Base-by-base conservation (phyloP, 805 yeast species). In the Zygotorulaspora chibaensis region DNA sequence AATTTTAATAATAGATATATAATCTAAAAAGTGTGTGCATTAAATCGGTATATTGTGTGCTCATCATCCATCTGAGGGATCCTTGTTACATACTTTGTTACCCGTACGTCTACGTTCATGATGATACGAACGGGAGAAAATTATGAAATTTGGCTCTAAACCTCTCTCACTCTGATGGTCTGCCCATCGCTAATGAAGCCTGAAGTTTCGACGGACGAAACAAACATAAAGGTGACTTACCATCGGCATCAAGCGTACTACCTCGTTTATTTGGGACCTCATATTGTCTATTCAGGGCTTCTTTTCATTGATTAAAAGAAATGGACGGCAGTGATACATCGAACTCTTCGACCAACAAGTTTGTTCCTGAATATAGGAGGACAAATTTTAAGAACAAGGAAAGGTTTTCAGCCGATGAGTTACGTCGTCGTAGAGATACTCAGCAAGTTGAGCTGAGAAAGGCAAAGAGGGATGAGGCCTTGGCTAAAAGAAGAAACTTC, bases 321-420 rank as follows among this genome's bases (percentile, higher is more conserved):
- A 87, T 86, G 95, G 90, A 84, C 60, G 72, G 83, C 11, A 33
- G 20, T 39, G 89, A 84, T 54, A 34, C 49, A 40, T 59, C 55
- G 10, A 49, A 59, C 20, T 43, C 58, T 8, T 72, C 89, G 34
- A 78, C 91, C 35, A 75, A 75, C 58, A 84, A 90, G 71, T 91
- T 87, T 69, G 87, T 93, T 50, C 99, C 99, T 38, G 98, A 93
- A 69, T 91, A 91, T 69, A 89, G 99, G 70, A 87, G 96, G 69
- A 89, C 97, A 35, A 87, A 84, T 64, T 93, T 87, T 75, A 93
- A 93, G 68, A 91, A 93, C 73, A 87, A 90, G 67, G 88, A 93
- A 53, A 81, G 95, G 63, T 93, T 93, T 65, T 85, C 86, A 61
- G 87, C 88, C 48, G 99, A 93, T 66, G 99, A 93, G 74, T 80